A percentile compares a stretch with the other conserved stretches of the same genome.
phyloP scores from a whole-genome alignment of 176 grass and related monocot species.

The Oropetium thomaeum region DNA sequence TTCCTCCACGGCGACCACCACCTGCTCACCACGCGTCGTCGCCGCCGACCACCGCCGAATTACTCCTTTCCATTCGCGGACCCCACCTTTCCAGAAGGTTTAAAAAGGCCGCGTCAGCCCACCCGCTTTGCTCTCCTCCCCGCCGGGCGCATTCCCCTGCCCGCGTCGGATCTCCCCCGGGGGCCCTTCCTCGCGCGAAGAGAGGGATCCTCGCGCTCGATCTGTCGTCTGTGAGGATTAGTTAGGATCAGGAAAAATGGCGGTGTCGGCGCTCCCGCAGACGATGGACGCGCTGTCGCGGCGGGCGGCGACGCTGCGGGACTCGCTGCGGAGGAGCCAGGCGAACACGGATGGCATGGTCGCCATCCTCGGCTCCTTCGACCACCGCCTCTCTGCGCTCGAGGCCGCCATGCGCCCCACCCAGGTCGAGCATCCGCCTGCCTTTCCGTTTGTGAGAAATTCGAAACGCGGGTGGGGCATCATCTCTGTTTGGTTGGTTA shows the following conservation, averaged over 20 bases:
- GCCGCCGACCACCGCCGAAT: constrained; percentile 18
- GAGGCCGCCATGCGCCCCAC: constrained; percentile 92
- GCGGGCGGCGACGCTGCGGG: constrained; percentile 53
- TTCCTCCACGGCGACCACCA: background rate
- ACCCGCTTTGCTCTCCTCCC: too few species aligned
- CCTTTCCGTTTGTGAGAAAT: background rate
- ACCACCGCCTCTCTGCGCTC: constrained; percentile 89
- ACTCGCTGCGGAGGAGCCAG: constrained; percentile 67
- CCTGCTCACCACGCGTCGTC: constrained; percentile 12
- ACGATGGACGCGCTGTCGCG: constrained; percentile 46
- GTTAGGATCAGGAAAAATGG: constrained; percentile 32
- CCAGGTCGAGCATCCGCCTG: constrained; percentile 26
- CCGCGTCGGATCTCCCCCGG: constrained; percentile 22
- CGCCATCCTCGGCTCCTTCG: constrained; percentile 89
- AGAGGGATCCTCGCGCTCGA: background rate
- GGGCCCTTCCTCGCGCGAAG: background rate
- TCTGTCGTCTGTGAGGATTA: background rate
- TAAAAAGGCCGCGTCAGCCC: background rate
- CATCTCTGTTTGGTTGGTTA: background rate
- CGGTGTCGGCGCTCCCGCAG: constrained; percentile 30
- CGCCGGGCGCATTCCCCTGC: background rate
- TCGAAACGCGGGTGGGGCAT: background rate
- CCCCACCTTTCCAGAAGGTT: background rate
- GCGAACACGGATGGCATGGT: constrained; percentile 85
- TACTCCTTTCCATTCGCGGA: background rate